Percentiles rank a stretch among this genome's conserved stretches.
Evolutionary conservation across 1,284 basidiomycete genomes (phyloP).

Genomic region (Pulchroboletus neoregius): DNA sequence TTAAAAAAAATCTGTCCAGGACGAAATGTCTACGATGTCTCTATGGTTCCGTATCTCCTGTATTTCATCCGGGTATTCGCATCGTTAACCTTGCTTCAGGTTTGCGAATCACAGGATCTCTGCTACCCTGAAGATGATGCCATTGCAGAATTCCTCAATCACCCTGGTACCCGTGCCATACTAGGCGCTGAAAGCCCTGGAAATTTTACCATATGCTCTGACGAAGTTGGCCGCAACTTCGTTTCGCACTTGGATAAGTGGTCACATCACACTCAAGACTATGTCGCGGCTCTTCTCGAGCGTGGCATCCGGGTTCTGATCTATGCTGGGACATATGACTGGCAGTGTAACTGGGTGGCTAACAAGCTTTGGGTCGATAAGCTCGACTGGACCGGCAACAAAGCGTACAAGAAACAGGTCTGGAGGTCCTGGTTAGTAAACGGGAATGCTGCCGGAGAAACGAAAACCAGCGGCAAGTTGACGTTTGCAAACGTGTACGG

Average conservation of each 20-base stretch:
- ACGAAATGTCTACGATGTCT: conserved; percentile 68
- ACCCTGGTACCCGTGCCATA: conserved; percentile 47
- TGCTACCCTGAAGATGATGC: conserved; percentile 53
- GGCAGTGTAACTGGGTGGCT: conserved; percentile 76
- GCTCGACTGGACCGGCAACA: conserved; percentile 65
- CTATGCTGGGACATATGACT: conserved; percentile 77
- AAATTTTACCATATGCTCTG: conserved; percentile 58
- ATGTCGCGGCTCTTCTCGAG: conserved; percentile 71
- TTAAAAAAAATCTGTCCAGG: conserved; percentile 33
- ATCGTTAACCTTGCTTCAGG: conserved; percentile 30
- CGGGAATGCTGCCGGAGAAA: conserved; percentile 57
- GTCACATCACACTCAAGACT: conserved; percentile 54
- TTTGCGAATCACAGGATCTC: conserved; percentile 47
- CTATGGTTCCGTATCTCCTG: conserved; percentile 43
- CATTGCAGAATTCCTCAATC: conserved; percentile 55
- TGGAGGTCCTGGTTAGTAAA: conserved; percentile 59
- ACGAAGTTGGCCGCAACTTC: conserved; percentile 47
- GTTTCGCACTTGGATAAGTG: conserved; percentile 56
- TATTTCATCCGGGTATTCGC: background rate
- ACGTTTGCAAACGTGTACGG: conserved; percentile 63
- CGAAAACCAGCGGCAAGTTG: conserved; percentile 56
- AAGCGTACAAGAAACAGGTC: conserved; percentile 45
- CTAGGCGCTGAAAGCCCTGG: conserved; percentile 56
- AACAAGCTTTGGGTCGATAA: conserved; percentile 73
- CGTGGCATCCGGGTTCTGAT: conserved; percentile 69